phyloP scores from a whole-genome alignment of 306 rosid species.

The Canavalia gladiata region DNA sequence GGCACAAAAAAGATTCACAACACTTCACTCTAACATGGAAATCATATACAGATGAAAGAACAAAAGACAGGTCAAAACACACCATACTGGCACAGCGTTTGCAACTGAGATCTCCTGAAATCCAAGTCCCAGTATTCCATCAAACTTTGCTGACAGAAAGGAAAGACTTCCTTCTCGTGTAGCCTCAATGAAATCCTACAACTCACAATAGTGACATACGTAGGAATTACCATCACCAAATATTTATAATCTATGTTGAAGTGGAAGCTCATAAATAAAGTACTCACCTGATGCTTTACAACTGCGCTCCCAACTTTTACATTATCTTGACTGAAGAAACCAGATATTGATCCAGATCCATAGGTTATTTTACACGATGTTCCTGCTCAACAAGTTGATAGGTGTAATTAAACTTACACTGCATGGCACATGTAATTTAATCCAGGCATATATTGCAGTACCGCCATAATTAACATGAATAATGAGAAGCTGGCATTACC shows the following conservation, averaged over 20 bases:
- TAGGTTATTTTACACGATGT: slow-evolving; percentile 74
- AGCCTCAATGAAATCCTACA: slow-evolving; percentile 84
- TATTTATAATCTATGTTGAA: slow-evolving; percentile 6
- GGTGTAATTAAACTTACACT: slow-evolving; percentile 14
- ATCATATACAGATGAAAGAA: slow-evolving; percentile 18
- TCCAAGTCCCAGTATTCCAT: slow-evolving; percentile 90
- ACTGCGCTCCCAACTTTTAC: slow-evolving; percentile 69
- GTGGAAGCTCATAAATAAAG: slow-evolving; percentile 30
- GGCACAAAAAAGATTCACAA: slow-evolving; percentile 24
- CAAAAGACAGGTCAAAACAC: slow-evolving; percentile 41
- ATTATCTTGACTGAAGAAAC: slow-evolving; percentile 85
- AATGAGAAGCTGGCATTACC: slow-evolving; percentile 54
- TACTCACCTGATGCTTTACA: slow-evolving; percentile 73
- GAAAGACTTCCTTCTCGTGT: slow-evolving; percentile 76
- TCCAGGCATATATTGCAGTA: slow-evolving; percentile 30
- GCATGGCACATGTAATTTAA: slow-evolving; percentile 7
- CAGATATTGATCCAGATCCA: slow-evolving; percentile 85
- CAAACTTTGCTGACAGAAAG: slow-evolving; percentile 76
- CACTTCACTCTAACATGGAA: slow-evolving; percentile 38
- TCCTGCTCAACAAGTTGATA: slow-evolving; percentile 64
- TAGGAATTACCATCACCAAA: slow-evolving; percentile 36
- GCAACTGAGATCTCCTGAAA: slow-evolving; percentile 85
- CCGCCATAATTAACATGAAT: slow-evolving; percentile 28
- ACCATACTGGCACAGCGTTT: slow-evolving; percentile 81
- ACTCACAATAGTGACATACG: slow-evolving; percentile 17